Conservation (phyloP, 352 stramenopile species). For the Phytophthora sp. region DNA sequence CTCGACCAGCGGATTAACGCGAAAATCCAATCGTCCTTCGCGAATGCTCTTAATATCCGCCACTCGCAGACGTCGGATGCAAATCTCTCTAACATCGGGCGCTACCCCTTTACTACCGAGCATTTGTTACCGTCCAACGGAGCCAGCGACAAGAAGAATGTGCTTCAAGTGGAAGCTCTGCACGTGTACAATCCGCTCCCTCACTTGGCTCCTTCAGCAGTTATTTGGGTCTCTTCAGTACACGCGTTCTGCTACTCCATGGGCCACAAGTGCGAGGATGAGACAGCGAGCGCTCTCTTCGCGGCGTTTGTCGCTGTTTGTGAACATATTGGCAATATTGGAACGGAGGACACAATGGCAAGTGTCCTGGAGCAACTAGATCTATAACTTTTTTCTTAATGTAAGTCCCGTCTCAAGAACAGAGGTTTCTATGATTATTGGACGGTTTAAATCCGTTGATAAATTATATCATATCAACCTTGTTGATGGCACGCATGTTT, state of each 20-base stretch:
- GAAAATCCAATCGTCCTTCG: constrained; percentile 27
- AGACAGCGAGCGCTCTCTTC: constrained; percentile 27
- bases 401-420: too few relatives aligned
- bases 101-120: constrained; percentile 28
- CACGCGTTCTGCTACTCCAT: constrained; percentile 38
- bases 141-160: neutral
- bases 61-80: constrained; percentile 29
- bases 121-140: constrained; percentile 10
- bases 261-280: constrained; percentile 40
- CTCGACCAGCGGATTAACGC: constrained; percentile 32
- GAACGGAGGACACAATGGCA: constrained; percentile 12
- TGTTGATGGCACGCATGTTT: too few relatives aligned
- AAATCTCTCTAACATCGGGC: constrained; percentile 38
- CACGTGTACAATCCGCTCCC: constrained; percentile 41
- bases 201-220: constrained; percentile 29
- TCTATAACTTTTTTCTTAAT: neutral
- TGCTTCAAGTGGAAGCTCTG: constrained; percentile 33
- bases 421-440: too few relatives aligned
- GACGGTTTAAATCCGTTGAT: too few relatives aligned
- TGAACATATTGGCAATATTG: constrained; percentile 24
- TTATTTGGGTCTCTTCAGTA: constrained; percentile 36
- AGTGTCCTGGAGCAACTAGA: constrained; percentile 25
- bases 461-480: too few relatives aligned
- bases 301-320: constrained; percentile 19
- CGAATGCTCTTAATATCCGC: constrained; percentile 24